Conservation (phyloP, 2,329 filamentous ascomycete species). For the Pseudogymnoascus destructans region DNA sequence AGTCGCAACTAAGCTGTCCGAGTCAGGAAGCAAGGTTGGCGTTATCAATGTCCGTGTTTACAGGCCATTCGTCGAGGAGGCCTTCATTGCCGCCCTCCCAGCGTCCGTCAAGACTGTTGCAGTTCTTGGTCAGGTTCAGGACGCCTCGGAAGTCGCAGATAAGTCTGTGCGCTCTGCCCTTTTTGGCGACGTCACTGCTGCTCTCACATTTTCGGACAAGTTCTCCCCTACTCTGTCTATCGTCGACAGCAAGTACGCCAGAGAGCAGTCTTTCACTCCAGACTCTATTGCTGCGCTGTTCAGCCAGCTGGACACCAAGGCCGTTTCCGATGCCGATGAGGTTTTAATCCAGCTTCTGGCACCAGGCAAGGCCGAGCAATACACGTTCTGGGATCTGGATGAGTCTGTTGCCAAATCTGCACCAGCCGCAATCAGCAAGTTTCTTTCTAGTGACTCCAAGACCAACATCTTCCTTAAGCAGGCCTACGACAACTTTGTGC, state of each 20-base stretch:
- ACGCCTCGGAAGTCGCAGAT: slow-evolving; percentile 61
- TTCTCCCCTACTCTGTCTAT: slow-evolving; percentile 51
- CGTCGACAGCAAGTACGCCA: slow-evolving; percentile 80
- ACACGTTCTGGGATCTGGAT: slow-evolving; percentile 88
- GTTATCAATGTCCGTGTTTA: slow-evolving; percentile 88
- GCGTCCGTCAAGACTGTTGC: slow-evolving; percentile 61
- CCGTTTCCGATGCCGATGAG: slow-evolving; percentile 24
- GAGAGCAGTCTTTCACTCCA: slow-evolving; percentile 45
- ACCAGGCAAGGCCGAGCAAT: slow-evolving; percentile 56
- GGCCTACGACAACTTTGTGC: slow-evolving; percentile 50
- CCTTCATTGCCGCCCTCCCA: slow-evolving; percentile 73
- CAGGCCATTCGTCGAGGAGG: slow-evolving; percentile 87
- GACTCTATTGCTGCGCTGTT: slow-evolving; percentile 39
- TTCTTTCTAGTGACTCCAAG: slow-evolving; percentile 60
- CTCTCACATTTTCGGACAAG: slow-evolving; percentile 64
- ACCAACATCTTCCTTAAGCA: slow-evolving; percentile 48
- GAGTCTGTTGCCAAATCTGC: slow-evolving; percentile 54
- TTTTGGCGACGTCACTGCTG: slow-evolving; percentile 81
- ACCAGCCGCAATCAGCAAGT: slow-evolving; percentile 43
- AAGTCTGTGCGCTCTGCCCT: slow-evolving; percentile 67
- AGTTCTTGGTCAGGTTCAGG: slow-evolving; percentile 78
- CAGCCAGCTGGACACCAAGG: slow-evolving; percentile 34
- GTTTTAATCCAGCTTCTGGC: slow-evolving; percentile 40
- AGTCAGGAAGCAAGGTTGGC: slow-evolving; percentile 65
- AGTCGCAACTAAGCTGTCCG: slow-evolving; percentile 58